A percentile compares a stretch with the other conserved stretches of the same genome.
These are phyloP conservation scores for Colletotrichum noveboracense DNA, from an alignment of 2,329 filamentous ascomycete genomes.

Conservation along the genomic window DNA sequence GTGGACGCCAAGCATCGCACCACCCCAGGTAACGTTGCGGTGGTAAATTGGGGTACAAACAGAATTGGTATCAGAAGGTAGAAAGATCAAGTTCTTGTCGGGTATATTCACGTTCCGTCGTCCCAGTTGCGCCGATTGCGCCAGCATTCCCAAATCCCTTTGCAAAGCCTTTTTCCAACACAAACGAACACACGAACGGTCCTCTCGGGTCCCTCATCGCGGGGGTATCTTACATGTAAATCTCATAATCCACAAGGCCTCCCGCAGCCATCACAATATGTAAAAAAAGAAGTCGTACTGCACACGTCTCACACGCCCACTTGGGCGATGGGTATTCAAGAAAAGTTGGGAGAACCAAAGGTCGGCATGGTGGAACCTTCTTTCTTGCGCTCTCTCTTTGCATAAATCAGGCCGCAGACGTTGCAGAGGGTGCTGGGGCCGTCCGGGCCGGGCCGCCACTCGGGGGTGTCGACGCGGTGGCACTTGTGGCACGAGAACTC, in stretches of 20 bases:
- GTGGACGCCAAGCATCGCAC: not conserved
- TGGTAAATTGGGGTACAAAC: not conserved
- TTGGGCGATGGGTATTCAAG: not conserved
- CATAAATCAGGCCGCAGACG: slow-evolving; percentile 67
- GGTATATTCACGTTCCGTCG: slow-evolving; percentile 11
- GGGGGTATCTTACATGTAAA: not conserved
- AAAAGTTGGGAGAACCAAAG: not conserved
- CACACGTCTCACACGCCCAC: not conserved
- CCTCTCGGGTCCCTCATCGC: not conserved
- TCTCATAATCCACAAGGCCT: not conserved
- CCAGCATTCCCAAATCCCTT: not conserved
- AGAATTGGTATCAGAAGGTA: not conserved
- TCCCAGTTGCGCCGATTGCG: not conserved
- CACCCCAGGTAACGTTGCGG: not conserved
- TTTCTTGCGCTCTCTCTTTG: slow-evolving; percentile 27
- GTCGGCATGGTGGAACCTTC: slow-evolving; percentile 7
- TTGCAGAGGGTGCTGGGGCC: slow-evolving; percentile 76
- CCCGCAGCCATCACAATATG: not conserved
- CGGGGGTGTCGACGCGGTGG: slow-evolving; percentile 76
- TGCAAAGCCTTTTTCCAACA: not conserved
- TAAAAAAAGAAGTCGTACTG: not conserved
- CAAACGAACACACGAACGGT: not conserved
- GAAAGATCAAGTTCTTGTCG: not conserved
- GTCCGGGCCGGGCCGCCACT: slow-evolving; percentile 78
- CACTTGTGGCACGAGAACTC: slow-evolving; percentile 47